phyloP scores from a whole-genome alignment of 2,329 filamentous ascomycete species.

The Metarhizium robertsii region DNA sequence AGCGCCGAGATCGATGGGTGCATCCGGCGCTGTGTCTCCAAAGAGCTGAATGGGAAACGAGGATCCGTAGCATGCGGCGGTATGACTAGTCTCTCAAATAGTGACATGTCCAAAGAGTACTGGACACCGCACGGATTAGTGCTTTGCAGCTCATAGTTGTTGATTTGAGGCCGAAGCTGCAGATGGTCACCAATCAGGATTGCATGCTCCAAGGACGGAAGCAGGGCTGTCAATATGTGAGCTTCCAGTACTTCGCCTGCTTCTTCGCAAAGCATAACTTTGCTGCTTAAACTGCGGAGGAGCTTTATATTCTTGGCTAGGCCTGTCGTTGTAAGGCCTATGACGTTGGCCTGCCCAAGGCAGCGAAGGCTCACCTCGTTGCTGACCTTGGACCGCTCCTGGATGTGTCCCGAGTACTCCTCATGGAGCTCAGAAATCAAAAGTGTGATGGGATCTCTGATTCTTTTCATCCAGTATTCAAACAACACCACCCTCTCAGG shows the following conservation, averaged over 20 bases:
- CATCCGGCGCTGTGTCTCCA: constrained; percentile 58
- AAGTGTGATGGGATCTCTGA: background rate
- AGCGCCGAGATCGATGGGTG: constrained; percentile 51
- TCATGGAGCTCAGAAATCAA: background rate
- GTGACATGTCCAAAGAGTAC: constrained; percentile 47
- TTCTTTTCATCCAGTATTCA: background rate
- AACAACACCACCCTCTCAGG: background rate
- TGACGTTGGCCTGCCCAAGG: constrained; percentile 32
- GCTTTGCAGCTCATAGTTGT: constrained; percentile 43
- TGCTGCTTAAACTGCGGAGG: constrained; percentile 38
- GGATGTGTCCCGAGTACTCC: constrained; percentile 2
- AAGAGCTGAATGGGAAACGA: constrained; percentile 21
- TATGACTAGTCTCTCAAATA: constrained; percentile 51
- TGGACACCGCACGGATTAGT: constrained; percentile 35
- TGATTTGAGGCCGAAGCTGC: constrained; percentile 50
- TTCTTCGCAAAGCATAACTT: constrained; percentile 58
- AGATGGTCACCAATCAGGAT: constrained; percentile 57
- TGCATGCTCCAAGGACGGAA: constrained; percentile 50
- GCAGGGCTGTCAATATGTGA: constrained; percentile 48
- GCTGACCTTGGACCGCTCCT: constrained; percentile 6
- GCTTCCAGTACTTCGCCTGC: constrained; percentile 60
- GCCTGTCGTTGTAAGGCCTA: constrained; percentile 52
- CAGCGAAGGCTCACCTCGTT: constrained; percentile 17
- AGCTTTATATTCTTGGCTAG: constrained; percentile 41
- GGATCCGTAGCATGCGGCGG: constrained; percentile 12